phyloP scores from a whole-genome alignment of 768 basidiomycete species.

The Phylloporus rhodoxanthus region DNA sequence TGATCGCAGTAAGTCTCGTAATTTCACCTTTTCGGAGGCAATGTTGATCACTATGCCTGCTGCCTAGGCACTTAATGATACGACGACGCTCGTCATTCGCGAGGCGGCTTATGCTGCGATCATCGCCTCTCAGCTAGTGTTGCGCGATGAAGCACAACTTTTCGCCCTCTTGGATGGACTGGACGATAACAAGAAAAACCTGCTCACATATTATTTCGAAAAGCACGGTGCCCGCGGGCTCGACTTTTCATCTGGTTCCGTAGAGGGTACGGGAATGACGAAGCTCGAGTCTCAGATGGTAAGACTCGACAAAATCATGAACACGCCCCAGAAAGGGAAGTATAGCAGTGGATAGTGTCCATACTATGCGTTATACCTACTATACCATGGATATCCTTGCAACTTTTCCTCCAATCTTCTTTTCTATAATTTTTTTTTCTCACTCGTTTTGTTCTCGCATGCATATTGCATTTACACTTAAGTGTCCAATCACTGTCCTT shows the following conservation, averaged over 20 bases:
- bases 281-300: slow-evolving; percentile 77
- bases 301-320: slow-evolving; percentile 72
- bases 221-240: slow-evolving; percentile 71
- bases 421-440: slow-evolving; percentile 2
- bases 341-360: slow-evolving; percentile 7
- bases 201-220: slow-evolving; percentile 84
- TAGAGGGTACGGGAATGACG: slow-evolving; percentile 45
- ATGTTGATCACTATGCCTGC: background rate
- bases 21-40: background rate
- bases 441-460: slow-evolving; percentile 14
- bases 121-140: slow-evolving; percentile 76
- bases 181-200: slow-evolving; percentile 86
- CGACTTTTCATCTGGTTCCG: slow-evolving; percentile 29
- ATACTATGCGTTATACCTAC: no score
- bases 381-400: background rate
- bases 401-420: background rate
- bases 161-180: slow-evolving; percentile 77
- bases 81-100: slow-evolving; percentile 67
- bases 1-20: slow-evolving; percentile 53
- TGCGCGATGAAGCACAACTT: slow-evolving; percentile 77
- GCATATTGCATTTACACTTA: slow-evolving; percentile 10
- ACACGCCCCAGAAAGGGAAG: slow-evolving; percentile 51
- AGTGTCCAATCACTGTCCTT: slow-evolving; percentile 2
- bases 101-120: slow-evolving; percentile 79
- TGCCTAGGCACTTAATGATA: slow-evolving; percentile 64